Percentiles rank a stretch among this genome's conserved stretches.
Conservation (phyloP, 2,329 filamentous ascomycete genomes). For the Macrophomina pseudophaseolina region DNA sequence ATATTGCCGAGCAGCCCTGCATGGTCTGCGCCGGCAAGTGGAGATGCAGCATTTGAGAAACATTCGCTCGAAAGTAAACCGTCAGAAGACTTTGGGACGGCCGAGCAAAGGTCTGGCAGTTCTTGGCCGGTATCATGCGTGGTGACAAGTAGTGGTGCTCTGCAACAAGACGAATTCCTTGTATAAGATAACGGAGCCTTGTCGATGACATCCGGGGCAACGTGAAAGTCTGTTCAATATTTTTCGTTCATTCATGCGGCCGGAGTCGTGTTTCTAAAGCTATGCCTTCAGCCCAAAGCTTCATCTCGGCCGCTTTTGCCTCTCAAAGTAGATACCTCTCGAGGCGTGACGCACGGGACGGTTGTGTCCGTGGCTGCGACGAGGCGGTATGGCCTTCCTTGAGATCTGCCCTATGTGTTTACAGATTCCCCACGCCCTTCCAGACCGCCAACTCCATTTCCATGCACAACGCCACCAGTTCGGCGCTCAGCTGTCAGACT, state of each 20-base stretch:
- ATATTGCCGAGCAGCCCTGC: too few relatives aligned
- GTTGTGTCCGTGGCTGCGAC: not conserved
- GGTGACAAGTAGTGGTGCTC: too few relatives aligned
- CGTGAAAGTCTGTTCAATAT: not conserved
- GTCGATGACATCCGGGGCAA: too few relatives aligned
- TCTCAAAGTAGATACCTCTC: not conserved
- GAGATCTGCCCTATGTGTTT: not conserved
- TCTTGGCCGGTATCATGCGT: too few relatives aligned
- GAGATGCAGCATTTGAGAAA: too few relatives aligned
- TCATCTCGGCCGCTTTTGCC: not conserved
- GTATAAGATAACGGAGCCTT: too few relatives aligned
- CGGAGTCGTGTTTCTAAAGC: not conserved
- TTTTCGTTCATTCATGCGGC: conserved; percentile 4
- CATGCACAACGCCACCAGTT: not conserved
- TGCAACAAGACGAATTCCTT: too few relatives aligned
- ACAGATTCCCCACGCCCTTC: not conserved
- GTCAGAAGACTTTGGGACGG: too few relatives aligned
- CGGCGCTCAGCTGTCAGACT: conserved; percentile 6
- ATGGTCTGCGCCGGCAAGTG: too few relatives aligned
- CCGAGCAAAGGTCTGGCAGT: too few relatives aligned
- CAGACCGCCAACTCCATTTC: not conserved
- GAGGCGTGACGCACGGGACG: not conserved
- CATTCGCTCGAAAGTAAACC: too few relatives aligned
- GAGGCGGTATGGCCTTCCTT: not conserved
- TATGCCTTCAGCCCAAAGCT: not conserved